A percentile compares a stretch with the other conserved stretches of the same genome.
Evolutionary conservation across 164 flowering plant genomes (phyloP).

Genomic region (Annona squamosa): DNA sequence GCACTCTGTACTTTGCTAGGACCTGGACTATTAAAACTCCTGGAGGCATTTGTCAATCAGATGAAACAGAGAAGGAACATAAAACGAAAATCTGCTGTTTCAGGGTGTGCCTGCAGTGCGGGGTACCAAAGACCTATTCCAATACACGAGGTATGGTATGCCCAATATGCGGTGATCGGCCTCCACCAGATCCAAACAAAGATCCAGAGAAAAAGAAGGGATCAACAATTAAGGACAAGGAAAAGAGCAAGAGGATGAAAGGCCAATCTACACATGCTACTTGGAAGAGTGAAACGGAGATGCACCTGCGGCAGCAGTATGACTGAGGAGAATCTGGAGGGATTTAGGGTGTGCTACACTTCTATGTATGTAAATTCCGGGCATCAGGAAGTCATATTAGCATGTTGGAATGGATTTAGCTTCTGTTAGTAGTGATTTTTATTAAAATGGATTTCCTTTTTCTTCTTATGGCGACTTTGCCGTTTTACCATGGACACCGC

Average conservation of each 20-base stretch:
- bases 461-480: background rate
- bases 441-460: background rate
- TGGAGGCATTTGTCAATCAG: too few relatives aligned
- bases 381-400: background rate
- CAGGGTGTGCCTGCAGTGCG: conserved; percentile 92
- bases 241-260: conserved; percentile 83
- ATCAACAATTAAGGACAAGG: conserved; percentile 60
- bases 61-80: too few relatives aligned
- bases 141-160: conserved; percentile 69
- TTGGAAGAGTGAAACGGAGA: conserved; percentile 98
- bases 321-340: conserved; percentile 37
- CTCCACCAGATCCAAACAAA: conserved; percentile 30
- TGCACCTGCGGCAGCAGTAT: conserved; percentile 95
- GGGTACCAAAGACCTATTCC: conserved; percentile 78
- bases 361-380: conserved; percentile 5
- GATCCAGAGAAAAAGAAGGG: conserved; percentile 67
- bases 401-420: background rate
- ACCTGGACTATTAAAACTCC: too few relatives aligned
- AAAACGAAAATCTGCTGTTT: background rate
- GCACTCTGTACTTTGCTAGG: too few relatives aligned
- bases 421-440: background rate
- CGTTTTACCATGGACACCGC: too few relatives aligned
- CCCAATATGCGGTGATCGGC: conserved; percentile 77
- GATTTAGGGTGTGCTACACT: background rate
- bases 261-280: conserved; percentile 92